A percentile compares a stretch with the other conserved stretches of the same genome.
These are phyloP conservation scores for Chaetomium fimeti DNA, from an alignment of 495 filamentous ascomycete genomes.

Conservation along the genomic window DNA sequence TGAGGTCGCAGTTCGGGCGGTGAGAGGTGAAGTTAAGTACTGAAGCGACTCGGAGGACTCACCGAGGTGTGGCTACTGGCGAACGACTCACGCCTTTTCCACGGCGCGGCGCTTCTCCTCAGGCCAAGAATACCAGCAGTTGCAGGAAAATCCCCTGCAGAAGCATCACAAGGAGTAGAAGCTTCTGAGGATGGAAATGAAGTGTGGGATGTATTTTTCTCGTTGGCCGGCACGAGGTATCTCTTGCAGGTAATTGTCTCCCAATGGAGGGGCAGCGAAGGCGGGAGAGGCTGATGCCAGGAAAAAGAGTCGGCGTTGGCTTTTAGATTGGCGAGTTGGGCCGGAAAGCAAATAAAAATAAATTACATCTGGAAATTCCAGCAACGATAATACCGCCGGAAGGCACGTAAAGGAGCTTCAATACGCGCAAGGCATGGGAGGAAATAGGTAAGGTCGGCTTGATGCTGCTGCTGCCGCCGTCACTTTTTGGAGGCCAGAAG, in stretches of 20 bases:
- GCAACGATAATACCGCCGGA: background rate
- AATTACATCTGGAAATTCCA: slow-evolving; percentile 7
- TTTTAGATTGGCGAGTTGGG: slow-evolving; percentile 5
- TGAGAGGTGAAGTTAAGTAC: slow-evolving; percentile 5
- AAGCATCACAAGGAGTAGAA: slow-evolving; percentile 11
- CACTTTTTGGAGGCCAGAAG: slow-evolving; percentile 25
- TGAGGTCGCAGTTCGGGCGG: slow-evolving; percentile 6
- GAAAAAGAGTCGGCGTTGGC: background rate
- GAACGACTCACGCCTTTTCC: slow-evolving; percentile 2
- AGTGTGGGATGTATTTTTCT: background rate
- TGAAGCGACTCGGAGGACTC: slow-evolving; percentile 1
- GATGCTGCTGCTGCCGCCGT: slow-evolving; percentile 16
- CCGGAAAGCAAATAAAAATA: background rate
- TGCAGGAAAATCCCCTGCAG: too few relatives aligned
- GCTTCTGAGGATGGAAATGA: background rate
- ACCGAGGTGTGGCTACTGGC: slow-evolving; percentile 13
- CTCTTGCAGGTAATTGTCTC: background rate
- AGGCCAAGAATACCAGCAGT: background rate
- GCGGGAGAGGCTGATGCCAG: background rate
- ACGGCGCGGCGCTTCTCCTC: background rate
- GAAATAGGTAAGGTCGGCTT: slow-evolving; percentile 2
- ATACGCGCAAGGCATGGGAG: background rate
- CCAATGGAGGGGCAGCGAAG: slow-evolving; percentile 1
- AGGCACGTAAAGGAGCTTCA: background rate
- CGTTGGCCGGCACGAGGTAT: background rate